phyloP scores from a whole-genome alignment of 2,329 filamentous ascomycete genomes.

The Aspergillus uvarum region DNA sequence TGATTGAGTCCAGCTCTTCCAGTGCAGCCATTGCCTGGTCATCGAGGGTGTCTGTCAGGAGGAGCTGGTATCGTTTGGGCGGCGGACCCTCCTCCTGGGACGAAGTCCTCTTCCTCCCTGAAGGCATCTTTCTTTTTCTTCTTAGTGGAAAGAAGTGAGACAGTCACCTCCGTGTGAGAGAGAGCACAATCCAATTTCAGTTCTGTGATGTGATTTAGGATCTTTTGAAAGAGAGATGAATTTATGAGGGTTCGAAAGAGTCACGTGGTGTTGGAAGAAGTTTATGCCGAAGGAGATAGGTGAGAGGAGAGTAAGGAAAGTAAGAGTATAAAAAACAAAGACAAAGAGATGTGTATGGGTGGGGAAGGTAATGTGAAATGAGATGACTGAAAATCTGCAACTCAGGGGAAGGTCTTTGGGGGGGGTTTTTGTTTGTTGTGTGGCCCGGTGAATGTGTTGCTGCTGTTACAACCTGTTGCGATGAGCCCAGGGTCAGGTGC shows the following conservation, averaged over 20 bases:
- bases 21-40: not conserved
- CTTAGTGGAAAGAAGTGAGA: not conserved
- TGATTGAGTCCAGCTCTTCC: constrained; percentile 9
- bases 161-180: not conserved
- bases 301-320: not conserved
- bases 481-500: not conserved
- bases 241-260: constrained; percentile 7
- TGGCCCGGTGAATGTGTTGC: not conserved
- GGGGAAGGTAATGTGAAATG: not conserved
- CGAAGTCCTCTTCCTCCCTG: not conserved
- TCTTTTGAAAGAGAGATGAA: not conserved
- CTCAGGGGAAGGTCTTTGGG: not conserved
- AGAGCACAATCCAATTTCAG: not conserved
- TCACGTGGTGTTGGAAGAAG: constrained; percentile 16
- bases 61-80: not conserved
- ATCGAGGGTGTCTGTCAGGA: not conserved
- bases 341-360: not conserved
- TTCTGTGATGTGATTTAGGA: not conserved
- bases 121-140: constrained; percentile 4
- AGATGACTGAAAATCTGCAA: not conserved
- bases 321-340: not conserved
- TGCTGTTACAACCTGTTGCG: not conserved
- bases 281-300: constrained; percentile 1
- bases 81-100: not conserved
- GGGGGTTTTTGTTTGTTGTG: not conserved